These are phyloP conservation scores for Phytopythium montanum DNA, from an alignment of 352 stramenopile genomes.

Conservation along the genomic window DNA sequence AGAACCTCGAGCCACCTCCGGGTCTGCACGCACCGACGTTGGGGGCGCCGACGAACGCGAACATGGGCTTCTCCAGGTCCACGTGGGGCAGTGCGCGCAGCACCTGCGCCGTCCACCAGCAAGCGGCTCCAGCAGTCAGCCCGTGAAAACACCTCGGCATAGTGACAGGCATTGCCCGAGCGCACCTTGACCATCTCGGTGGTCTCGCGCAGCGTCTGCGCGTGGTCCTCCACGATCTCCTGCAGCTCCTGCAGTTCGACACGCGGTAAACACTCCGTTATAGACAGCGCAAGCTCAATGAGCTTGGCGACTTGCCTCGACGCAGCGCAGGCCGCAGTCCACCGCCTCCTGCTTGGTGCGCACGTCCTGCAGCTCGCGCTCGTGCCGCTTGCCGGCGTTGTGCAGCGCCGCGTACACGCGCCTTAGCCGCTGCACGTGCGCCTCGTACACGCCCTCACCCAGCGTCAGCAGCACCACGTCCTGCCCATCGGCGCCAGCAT, in stretches of 20 bases:
- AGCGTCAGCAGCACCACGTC: conserved; percentile 82
- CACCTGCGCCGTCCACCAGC: conserved; percentile 20
- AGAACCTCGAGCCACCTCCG: neutral
- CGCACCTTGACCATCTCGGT: conserved; percentile 62
- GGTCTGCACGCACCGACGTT: conserved; percentile 64
- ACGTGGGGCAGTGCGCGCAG: conserved; percentile 73
- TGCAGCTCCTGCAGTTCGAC: conserved; percentile 31
- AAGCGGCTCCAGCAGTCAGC: neutral
- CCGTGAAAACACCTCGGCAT: neutral
- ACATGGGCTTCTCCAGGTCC: conserved; percentile 77
- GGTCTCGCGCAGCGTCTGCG: conserved; percentile 34
- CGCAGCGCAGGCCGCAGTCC: conserved; percentile 70
- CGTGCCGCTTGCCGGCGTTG: conserved; percentile 70
- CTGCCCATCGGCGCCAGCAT: conserved; percentile 17
- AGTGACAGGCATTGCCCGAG: neutral
- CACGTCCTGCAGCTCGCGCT: conserved; percentile 58
- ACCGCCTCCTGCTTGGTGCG: conserved; percentile 79
- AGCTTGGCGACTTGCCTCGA: conserved; percentile 40
- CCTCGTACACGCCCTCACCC: conserved; percentile 66
- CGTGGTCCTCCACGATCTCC: conserved; percentile 40
- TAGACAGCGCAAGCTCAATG: neutral
- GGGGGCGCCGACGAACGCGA: conserved; percentile 78
- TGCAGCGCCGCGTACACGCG: conserved; percentile 76
- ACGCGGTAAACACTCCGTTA: neutral
- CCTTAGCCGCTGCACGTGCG: conserved; percentile 65